Percentiles rank a stretch among this genome's conserved stretches.
phyloP scores from a whole-genome alignment of 768 basidiomycete species.

The Phanerodontia chrysosporium region DNA sequence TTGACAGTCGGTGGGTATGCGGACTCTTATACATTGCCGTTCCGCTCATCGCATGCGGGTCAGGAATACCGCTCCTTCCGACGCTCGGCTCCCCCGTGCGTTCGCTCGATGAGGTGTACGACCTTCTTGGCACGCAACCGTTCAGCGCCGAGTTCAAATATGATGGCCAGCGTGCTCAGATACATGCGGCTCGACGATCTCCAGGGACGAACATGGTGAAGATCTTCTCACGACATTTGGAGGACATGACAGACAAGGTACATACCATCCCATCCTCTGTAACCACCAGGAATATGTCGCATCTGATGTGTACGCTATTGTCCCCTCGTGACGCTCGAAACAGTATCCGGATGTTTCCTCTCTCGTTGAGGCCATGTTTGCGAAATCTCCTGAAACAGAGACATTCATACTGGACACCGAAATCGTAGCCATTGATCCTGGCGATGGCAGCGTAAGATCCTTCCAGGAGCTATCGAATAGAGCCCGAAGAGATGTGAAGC shows the following conservation, averaged over 20 bases:
- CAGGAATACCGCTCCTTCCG: slow-evolving; percentile 79
- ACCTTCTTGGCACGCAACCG: slow-evolving; percentile 54
- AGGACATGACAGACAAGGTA: slow-evolving; percentile 90
- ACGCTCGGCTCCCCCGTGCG: slow-evolving; percentile 85
- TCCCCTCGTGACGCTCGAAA: slow-evolving; percentile 5
- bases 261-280: slow-evolving; percentile 4
- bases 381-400: slow-evolving; percentile 33
- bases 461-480: slow-evolving; percentile 88
- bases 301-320: slow-evolving; percentile 7
- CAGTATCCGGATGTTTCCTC: slow-evolving; percentile 81
- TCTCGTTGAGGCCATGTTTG: slow-evolving; percentile 50
- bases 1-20: slow-evolving; percentile 61
- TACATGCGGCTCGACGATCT: slow-evolving; percentile 47
- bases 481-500: slow-evolving; percentile 75
- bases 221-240: slow-evolving; percentile 85
- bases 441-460: slow-evolving; percentile 57
- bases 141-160: slow-evolving; percentile 91
- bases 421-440: slow-evolving; percentile 76
- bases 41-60: slow-evolving; percentile 1
- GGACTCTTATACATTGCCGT: neutral
- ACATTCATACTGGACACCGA: slow-evolving; percentile 86
- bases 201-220: slow-evolving; percentile 39
- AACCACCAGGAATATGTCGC: neutral
- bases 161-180: slow-evolving; percentile 83
- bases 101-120: slow-evolving; percentile 81